These are phyloP conservation scores for Boeremia exigua DNA, from an alignment of 2,329 filamentous ascomycete species.

Conservation along the genomic window DNA sequence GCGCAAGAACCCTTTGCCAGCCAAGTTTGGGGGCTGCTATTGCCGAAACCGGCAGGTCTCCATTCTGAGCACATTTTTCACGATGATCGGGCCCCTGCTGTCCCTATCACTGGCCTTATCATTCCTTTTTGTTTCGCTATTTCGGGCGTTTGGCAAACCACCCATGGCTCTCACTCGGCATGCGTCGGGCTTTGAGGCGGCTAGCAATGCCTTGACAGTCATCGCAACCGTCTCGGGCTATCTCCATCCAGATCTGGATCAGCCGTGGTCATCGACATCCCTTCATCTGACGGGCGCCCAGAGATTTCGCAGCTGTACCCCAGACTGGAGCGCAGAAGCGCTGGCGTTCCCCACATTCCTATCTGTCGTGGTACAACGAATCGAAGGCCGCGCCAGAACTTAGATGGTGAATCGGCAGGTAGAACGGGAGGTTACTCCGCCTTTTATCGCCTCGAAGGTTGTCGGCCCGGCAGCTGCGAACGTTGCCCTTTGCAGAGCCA, in stretches of 20 bases:
- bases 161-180: slow-evolving; percentile 3
- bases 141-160: neutral
- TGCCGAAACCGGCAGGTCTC: slow-evolving; percentile 23
- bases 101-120: slow-evolving; percentile 13
- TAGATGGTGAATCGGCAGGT: slow-evolving; percentile 27
- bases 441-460: slow-evolving; percentile 13
- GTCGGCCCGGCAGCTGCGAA: slow-evolving; percentile 16
- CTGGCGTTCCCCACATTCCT: slow-evolving; percentile 26
- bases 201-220: no score
- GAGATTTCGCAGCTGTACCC: slow-evolving; percentile 26
- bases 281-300: slow-evolving; percentile 10
- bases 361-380: slow-evolving; percentile 24
- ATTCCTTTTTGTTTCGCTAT: slow-evolving; percentile 11
- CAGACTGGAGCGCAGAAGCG: slow-evolving; percentile 31
- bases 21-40: slow-evolving; percentile 1
- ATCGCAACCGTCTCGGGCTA: slow-evolving; percentile 7
- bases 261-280: neutral
- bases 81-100: slow-evolving; percentile 8
- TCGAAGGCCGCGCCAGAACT: slow-evolving; percentile 5
- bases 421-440: slow-evolving; percentile 17
- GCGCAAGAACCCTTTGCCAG: slow-evolving; percentile 5
- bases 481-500: slow-evolving; percentile 3
- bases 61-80: slow-evolving; percentile 6
- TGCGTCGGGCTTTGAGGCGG: slow-evolving; percentile 5
- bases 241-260: slow-evolving; percentile 1